Conservation (phyloP, 441 rosid species). For the Arabidopsis hybrid region DNA sequence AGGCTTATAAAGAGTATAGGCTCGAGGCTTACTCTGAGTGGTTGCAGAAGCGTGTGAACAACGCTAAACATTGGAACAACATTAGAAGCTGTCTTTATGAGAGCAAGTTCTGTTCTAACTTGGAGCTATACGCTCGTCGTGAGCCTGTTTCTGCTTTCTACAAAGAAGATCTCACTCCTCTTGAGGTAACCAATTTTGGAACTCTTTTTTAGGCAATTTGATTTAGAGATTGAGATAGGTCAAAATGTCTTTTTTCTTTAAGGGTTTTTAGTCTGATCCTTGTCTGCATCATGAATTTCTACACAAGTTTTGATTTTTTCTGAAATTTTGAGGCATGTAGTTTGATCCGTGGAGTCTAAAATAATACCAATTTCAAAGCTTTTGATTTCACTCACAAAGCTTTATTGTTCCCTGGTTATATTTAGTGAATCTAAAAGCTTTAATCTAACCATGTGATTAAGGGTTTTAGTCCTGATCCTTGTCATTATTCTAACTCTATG, state of each 20-base stretch:
- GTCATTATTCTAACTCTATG: background rate
- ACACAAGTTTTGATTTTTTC: background rate
- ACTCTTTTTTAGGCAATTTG: background rate
- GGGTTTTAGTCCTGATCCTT: conserved; percentile 8
- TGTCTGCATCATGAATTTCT: background rate
- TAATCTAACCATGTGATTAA: background rate
- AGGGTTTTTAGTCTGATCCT: conserved; percentile 11
- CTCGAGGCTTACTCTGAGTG: conserved; percentile 81
- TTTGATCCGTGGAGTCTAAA: no score
- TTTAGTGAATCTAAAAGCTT: no score
- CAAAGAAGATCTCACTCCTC: conserved; percentile 51
- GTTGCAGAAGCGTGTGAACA: conserved; percentile 76
- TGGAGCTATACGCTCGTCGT: conserved; percentile 41
- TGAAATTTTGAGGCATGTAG: no score
- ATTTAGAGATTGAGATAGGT: background rate
- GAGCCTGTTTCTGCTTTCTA: conserved; percentile 47
- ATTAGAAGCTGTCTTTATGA: conserved; percentile 82
- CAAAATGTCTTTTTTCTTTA: background rate
- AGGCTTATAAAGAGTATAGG: conserved; percentile 80
- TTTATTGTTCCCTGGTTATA: no score
- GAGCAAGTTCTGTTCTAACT: conserved; percentile 61
- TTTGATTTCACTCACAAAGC: background rate
- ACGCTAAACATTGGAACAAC: conserved; percentile 72
- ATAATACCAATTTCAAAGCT: background rate
- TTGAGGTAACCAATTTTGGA: conserved; percentile 61